phyloP scores from a whole-genome alignment of 2,329 filamentous ascomycete genomes.

The Hypoxylon sp. region DNA sequence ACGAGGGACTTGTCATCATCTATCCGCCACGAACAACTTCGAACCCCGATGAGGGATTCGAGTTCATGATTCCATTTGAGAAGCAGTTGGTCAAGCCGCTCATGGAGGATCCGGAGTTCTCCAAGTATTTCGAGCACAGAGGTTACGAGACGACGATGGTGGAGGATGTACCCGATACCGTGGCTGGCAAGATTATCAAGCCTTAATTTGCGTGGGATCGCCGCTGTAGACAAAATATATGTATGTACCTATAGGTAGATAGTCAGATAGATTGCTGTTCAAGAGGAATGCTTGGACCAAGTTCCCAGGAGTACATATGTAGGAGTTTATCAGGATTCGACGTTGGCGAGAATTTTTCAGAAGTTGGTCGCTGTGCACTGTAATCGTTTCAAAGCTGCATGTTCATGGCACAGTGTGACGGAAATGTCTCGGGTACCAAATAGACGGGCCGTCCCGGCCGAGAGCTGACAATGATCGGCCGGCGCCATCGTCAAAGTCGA shows the following conservation, averaged over 20 bases:
- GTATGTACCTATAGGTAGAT: neutral
- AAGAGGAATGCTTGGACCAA: neutral
- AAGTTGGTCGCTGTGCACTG: neutral
- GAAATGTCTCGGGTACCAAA: slow-evolving; percentile 2
- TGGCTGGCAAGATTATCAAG: slow-evolving; percentile 6
- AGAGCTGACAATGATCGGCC: slow-evolving; percentile 2
- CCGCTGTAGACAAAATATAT: neutral
- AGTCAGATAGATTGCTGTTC: neutral
- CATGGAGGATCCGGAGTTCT: slow-evolving; percentile 40
- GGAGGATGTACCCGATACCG: slow-evolving; percentile 13
- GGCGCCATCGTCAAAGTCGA: slow-evolving; percentile 2
- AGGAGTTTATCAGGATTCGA: neutral
- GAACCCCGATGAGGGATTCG: slow-evolving; percentile 41
- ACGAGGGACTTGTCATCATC: slow-evolving; percentile 34
- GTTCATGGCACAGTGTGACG: neutral
- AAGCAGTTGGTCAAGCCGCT: slow-evolving; percentile 29
- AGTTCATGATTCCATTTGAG: slow-evolving; percentile 41
- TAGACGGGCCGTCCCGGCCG: slow-evolving; percentile 14
- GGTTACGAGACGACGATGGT: slow-evolving; percentile 28
- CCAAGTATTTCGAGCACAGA: slow-evolving; percentile 41
- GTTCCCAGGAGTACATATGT: neutral
- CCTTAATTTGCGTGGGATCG: neutral
- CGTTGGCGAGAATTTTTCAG: neutral
- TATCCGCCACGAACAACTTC: slow-evolving; percentile 30
- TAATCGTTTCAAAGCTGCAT: neutral